phyloP scores from a whole-genome alignment of 106 monocot genomes.

The Dioscorea zingiberensis region DNA sequence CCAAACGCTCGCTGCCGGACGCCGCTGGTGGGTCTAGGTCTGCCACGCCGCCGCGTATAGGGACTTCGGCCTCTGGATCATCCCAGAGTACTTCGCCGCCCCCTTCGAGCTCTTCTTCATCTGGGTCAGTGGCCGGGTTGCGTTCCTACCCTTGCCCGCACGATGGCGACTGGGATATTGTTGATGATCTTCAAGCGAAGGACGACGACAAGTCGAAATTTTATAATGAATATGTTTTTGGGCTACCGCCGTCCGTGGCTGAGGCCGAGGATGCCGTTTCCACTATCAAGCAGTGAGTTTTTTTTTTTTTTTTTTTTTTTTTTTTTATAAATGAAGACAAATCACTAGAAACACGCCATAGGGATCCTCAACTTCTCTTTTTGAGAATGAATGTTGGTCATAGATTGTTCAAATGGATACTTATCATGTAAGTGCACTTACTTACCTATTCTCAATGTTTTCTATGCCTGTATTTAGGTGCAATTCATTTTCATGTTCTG shows the following conservation, averaged over 20 bases:
- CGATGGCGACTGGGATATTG: conserved; percentile 35
- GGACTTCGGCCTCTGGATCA: no score
- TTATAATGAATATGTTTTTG: conserved; percentile 22
- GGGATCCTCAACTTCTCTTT: not conserved
- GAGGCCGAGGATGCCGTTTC: conserved; percentile 51
- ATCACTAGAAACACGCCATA: no score
- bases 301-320: no score
- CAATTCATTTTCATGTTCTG: not conserved
- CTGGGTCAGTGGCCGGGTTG: not conserved
- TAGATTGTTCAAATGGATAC: not conserved
- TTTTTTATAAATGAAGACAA: not conserved
- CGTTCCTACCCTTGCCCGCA: conserved; percentile 5
- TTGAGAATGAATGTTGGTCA: no score
- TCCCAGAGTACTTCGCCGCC: not conserved
- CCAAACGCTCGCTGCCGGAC: not conserved
- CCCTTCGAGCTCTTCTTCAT: not conserved
- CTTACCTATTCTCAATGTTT: conserved; percentile 4
- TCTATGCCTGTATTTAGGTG: not conserved
- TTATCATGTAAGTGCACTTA: conserved; percentile 8
- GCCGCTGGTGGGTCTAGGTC: no score
- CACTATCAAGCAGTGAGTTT: conserved; percentile 39
- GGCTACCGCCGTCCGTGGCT: conserved; percentile 25
- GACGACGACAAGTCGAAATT: conserved; percentile 1
- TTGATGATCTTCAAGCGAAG: conserved; percentile 10
- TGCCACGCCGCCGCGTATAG: no score